Conservation (phyloP, 805 yeast genomes). For the Candida morakotiae region DNA sequence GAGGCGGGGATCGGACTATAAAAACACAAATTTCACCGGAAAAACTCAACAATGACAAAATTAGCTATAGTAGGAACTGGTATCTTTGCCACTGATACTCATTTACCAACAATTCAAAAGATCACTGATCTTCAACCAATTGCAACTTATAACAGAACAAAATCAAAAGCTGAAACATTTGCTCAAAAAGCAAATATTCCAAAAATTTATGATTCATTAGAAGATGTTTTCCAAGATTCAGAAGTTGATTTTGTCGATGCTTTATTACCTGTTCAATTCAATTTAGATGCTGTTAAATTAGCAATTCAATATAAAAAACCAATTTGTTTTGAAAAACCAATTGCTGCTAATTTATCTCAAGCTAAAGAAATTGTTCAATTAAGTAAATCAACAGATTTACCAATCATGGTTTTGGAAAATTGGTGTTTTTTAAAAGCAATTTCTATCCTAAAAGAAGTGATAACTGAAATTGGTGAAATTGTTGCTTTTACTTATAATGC, state of each 20-base stretch:
- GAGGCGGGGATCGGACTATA: not conserved
- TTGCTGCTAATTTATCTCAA: constrained; percentile 79
- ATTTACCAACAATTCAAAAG: constrained; percentile 67
- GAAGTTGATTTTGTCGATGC: constrained; percentile 77
- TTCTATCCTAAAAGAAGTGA: constrained; percentile 46
- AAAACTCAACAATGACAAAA: constrained; percentile 12
- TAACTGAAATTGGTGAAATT: constrained; percentile 70
- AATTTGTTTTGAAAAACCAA: constrained; percentile 82
- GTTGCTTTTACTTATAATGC: constrained; percentile 68
- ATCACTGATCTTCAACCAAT: constrained; percentile 50
- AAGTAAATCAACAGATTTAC: constrained; percentile 56
- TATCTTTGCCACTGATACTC: constrained; percentile 82
- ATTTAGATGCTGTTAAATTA: constrained; percentile 60
- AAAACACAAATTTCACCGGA: not conserved
- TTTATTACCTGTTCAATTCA: constrained; percentile 82
- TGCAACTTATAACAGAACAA: constrained; percentile 82
- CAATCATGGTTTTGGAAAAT: constrained; percentile 79
- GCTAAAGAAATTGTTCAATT: constrained; percentile 76
- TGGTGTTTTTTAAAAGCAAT: constrained; percentile 74
- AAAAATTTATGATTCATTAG: constrained; percentile 58
- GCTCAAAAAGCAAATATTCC: constrained; percentile 58
- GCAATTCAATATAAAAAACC: constrained; percentile 78
- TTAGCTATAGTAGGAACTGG: constrained; percentile 78
- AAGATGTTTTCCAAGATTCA: constrained; percentile 62
- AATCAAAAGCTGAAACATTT: constrained; percentile 75